Evolutionary conservation across 371 early-diverging fungal genomes (phyloP).

Genomic region (Chytridiales sp.): DNA sequence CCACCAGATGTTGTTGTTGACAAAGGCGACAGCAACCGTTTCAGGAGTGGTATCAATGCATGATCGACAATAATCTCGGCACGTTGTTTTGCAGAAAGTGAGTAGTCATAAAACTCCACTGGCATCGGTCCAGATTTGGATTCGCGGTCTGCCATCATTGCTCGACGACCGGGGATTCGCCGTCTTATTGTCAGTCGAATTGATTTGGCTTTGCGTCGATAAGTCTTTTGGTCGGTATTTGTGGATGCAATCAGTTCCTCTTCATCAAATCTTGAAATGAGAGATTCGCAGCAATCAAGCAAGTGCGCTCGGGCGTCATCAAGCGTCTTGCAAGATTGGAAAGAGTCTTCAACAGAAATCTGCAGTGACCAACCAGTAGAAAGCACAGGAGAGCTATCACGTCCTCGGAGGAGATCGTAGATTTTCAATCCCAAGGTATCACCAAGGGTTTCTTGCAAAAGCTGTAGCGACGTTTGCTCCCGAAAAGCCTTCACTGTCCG

Average conservation of each 20-base stretch:
- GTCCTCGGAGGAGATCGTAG: slow-evolving; percentile 11
- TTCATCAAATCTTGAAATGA: slow-evolving; percentile 18
- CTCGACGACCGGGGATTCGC: too few species aligned
- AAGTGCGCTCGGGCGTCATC: slow-evolving; percentile 10
- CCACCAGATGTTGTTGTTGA: too few species aligned
- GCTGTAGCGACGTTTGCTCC: neutral
- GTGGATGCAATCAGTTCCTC: too few species aligned
- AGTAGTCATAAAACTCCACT: slow-evolving; percentile 13
- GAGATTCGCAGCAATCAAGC: neutral
- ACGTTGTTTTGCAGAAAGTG: neutral
- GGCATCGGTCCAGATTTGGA: slow-evolving; percentile 7
- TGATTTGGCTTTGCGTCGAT: too few species aligned
- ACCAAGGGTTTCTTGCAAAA: neutral
- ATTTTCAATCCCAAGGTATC: slow-evolving; percentile 5
- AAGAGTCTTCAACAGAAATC: slow-evolving; percentile 32
- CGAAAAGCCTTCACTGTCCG: neutral
- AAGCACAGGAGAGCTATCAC: slow-evolving; percentile 14
- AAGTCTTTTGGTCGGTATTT: too few species aligned
- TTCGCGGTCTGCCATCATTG: too few species aligned
- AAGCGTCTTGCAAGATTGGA: slow-evolving; percentile 17
- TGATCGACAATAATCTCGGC: slow-evolving; percentile 1
- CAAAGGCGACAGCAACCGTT: neutral
- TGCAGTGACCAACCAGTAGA: slow-evolving; percentile 11
- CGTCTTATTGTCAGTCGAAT: too few species aligned
- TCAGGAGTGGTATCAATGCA: slow-evolving; percentile 11